Conservation (phyloP, 179 eudicot genomes). For the Vitellaria paradoxa region DNA sequence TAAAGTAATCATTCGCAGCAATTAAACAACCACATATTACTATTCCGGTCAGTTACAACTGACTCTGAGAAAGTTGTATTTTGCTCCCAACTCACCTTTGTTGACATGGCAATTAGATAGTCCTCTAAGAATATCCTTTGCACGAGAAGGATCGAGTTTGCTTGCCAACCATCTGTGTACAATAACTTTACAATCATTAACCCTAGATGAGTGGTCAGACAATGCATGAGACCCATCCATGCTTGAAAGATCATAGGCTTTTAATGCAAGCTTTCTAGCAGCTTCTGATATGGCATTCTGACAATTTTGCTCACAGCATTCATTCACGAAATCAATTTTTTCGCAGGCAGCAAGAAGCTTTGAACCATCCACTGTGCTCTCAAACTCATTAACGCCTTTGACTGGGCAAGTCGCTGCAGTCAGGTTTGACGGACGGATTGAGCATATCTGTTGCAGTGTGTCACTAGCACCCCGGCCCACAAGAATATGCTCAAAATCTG, state of each 20-base stretch:
- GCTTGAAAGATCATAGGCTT: conserved; percentile 40
- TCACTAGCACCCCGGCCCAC: conserved; percentile 77
- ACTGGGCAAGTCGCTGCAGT: conserved; percentile 92
- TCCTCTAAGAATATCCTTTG: conserved; percentile 84
- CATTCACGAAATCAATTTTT: conserved; percentile 80
- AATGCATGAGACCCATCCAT: conserved; percentile 37
- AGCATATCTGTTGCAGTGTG: conserved; percentile 62
- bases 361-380: conserved; percentile 59
- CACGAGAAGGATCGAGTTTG: conserved; percentile 64
- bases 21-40: too few species aligned
- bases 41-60: too few species aligned
- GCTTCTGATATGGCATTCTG: conserved; percentile 85
- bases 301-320: conserved; percentile 83
- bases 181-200: conserved; percentile 68
- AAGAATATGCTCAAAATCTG: conserved; percentile 72
- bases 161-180: conserved; percentile 91
- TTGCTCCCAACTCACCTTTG: conserved; percentile 55
- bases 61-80: too few species aligned
- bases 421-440: conserved; percentile 63
- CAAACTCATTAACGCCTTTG: conserved; percentile 65
- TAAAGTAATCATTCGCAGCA: background rate
- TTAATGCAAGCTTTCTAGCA: conserved; percentile 65
- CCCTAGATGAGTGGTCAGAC: conserved; percentile 43
- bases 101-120: conserved; percentile 85
- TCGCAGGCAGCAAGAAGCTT: conserved; percentile 65